Evolutionary conservation across 108 stramenopile genomes (phyloP).

Genomic region (Skeletonema marinoi): DNA sequence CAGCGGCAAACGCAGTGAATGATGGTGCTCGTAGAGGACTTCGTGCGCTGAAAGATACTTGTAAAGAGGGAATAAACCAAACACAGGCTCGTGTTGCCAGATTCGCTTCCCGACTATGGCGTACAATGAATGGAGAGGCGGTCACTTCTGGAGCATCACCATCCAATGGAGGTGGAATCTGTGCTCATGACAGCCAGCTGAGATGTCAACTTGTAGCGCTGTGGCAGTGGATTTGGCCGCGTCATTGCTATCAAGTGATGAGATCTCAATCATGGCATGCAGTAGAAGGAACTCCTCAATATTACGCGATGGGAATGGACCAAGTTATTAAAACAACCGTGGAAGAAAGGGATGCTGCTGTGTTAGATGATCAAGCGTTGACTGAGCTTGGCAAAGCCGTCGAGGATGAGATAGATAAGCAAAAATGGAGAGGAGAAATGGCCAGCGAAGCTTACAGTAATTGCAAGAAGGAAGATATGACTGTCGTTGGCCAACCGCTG

Average conservation of each 20-base stretch:
- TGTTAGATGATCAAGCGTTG: slow-evolving; percentile 65
- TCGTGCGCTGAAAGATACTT: slow-evolving; percentile 57
- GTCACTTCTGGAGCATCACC: background rate
- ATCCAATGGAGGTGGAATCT: slow-evolving; percentile 46
- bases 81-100: slow-evolving; percentile 70
- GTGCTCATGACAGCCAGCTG: slow-evolving; percentile 67
- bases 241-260: slow-evolving; percentile 63
- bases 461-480: slow-evolving; percentile 42
- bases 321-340: slow-evolving; percentile 72
- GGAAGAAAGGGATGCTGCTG: slow-evolving; percentile 70
- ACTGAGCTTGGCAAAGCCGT: slow-evolving; percentile 53
- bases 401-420: slow-evolving; percentile 67
- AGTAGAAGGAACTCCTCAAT: slow-evolving; percentile 60
- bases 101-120: slow-evolving; percentile 82
- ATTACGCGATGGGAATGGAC: slow-evolving; percentile 63
- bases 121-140: slow-evolving; percentile 83
- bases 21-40: slow-evolving; percentile 85
- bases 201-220: slow-evolving; percentile 75
- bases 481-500: slow-evolving; percentile 75
- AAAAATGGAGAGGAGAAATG: slow-evolving; percentile 87
- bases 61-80: slow-evolving; percentile 46
- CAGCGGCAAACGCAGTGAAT: slow-evolving; percentile 85
- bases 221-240: slow-evolving; percentile 88
- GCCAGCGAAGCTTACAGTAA: slow-evolving; percentile 58
- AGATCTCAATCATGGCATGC: slow-evolving; percentile 62